Percentiles rank a stretch among this genome's conserved stretches.
Conservation (phyloP, 2,329 filamentous ascomycete genomes). For the Aspergillus tubingensis region DNA sequence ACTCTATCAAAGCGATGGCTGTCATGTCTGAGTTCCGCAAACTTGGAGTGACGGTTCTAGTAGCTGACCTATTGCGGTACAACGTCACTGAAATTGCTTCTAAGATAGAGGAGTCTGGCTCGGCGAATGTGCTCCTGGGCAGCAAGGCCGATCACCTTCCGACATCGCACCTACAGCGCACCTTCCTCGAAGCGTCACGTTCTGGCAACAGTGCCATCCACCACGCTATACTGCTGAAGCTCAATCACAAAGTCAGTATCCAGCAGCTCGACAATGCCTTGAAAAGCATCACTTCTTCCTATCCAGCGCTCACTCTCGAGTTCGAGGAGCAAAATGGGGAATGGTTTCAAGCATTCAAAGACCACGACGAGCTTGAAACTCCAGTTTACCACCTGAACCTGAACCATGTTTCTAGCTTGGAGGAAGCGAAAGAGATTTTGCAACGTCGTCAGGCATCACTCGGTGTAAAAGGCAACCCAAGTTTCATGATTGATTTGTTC, state of each 20-base stretch:
- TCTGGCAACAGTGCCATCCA: neutral
- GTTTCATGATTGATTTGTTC: neutral
- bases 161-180: neutral
- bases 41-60: neutral
- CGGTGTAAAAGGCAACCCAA: neutral
- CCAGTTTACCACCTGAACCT: neutral
- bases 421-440: neutral
- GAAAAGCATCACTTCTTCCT: neutral
- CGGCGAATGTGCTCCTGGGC: neutral
- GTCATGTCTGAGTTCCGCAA: neutral
- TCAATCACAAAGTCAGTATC: neutral
- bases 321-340: neutral
- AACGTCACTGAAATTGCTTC: neutral
- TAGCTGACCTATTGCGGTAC: neutral
- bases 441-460: neutral
- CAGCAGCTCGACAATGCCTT: neutral
- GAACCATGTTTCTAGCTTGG: neutral
- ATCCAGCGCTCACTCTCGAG: neutral
- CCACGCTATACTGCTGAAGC: neutral
- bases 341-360: neutral
- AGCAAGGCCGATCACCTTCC: neutral
- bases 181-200: neutral
- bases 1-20: conserved; percentile 14
- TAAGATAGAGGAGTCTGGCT: neutral
- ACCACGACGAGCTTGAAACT: neutral